These are phyloP conservation scores for Cylindrotheca closterium DNA, from an alignment of 108 stramenopile species.

Conservation along the genomic window DNA sequence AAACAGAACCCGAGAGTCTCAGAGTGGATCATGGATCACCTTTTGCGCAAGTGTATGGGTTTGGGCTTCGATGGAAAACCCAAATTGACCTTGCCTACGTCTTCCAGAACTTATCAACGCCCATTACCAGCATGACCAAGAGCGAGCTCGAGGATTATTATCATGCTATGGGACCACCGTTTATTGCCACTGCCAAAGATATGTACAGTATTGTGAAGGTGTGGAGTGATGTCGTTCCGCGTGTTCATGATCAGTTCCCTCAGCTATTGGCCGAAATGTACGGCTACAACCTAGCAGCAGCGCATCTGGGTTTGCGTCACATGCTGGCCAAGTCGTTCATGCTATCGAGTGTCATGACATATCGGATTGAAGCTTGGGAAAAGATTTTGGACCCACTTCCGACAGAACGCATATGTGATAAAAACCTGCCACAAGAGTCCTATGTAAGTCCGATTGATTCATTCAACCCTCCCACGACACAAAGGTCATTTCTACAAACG, in stretches of 20 bases:
- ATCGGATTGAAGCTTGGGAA: slow-evolving; percentile 47
- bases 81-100: slow-evolving; percentile 47
- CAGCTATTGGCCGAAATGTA: slow-evolving; percentile 89
- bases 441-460: slow-evolving; percentile 36
- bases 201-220: slow-evolving; percentile 60
- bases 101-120: slow-evolving; percentile 42
- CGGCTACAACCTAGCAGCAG: slow-evolving; percentile 77
- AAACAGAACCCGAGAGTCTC: slow-evolving; percentile 20
- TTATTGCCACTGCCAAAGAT: slow-evolving; percentile 53
- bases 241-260: slow-evolving; percentile 56
- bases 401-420: slow-evolving; percentile 11
- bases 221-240: slow-evolving; percentile 68
- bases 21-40: slow-evolving; percentile 87
- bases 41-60: slow-evolving; percentile 87
- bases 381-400: slow-evolving; percentile 27
- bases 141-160: slow-evolving; percentile 47
- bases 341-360: slow-evolving; percentile 43
- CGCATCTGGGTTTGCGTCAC: slow-evolving; percentile 54
- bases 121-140: slow-evolving; percentile 49
- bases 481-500: not conserved
- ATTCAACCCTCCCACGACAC: slow-evolving; percentile 37
- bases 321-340: slow-evolving; percentile 51
- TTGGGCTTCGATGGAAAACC: slow-evolving; percentile 72
- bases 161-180: slow-evolving; percentile 73
- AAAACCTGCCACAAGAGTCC: not conserved